These are phyloP conservation scores for Penicillium samsonianum DNA, from an alignment of 495 filamentous ascomycete species.

Conservation along the genomic window DNA sequence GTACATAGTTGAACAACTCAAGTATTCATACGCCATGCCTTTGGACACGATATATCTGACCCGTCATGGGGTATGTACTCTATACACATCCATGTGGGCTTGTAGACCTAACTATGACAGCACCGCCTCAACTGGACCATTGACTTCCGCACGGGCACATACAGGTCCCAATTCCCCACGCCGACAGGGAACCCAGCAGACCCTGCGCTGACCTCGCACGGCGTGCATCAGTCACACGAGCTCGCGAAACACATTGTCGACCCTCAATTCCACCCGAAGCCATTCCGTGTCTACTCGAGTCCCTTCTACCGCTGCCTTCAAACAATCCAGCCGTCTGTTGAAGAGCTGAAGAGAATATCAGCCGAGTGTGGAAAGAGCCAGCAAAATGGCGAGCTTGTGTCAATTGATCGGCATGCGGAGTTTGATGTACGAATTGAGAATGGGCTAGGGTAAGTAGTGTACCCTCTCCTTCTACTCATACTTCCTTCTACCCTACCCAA, in stretches of 20 bases:
- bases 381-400: background rate
- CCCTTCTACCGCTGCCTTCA: constrained; percentile 93
- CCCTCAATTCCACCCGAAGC: constrained; percentile 64
- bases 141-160: constrained; percentile 73
- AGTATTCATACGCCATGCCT: constrained; percentile 34
- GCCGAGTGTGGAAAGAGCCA: background rate
- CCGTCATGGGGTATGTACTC: constrained; percentile 75
- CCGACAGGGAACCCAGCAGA: constrained; percentile 87
- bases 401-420: constrained; percentile 28
- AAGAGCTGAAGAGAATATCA: constrained; percentile 46
- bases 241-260: constrained; percentile 64
- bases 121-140: constrained; percentile 90
- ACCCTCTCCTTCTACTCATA: background rate
- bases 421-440: constrained; percentile 67
- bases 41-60: constrained; percentile 83
- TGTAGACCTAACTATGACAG: constrained; percentile 44
- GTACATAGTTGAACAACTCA: background rate
- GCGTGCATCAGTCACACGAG: constrained; percentile 79
- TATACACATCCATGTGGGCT: constrained; percentile 14
- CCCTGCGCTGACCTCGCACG: constrained; percentile 82
- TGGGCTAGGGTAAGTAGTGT: constrained; percentile 62
- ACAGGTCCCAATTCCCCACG: constrained; percentile 63
- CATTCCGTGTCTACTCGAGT: constrained; percentile 70
- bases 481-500: background rate
- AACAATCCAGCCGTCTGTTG: constrained; percentile 72